Percentiles rank a stretch among this genome's conserved stretches.
phyloP scores from a whole-genome alignment of 2,329 filamentous ascomycete genomes.

The Zarea fungicola region DNA sequence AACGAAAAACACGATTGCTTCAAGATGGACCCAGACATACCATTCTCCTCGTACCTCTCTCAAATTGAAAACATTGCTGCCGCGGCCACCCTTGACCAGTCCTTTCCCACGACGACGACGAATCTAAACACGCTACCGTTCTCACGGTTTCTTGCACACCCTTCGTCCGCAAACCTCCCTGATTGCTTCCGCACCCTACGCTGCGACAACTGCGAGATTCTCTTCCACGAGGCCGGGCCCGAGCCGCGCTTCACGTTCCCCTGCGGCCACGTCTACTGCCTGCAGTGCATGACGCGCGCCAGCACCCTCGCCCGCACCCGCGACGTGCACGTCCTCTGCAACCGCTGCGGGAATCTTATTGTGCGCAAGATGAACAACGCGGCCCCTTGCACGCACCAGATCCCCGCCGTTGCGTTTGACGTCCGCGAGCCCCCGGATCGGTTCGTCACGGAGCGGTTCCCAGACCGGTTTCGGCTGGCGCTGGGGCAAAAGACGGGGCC shows the following conservation, averaged over 20 bases:
- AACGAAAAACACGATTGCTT: no score
- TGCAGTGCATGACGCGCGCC: not conserved
- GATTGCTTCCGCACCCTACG: constrained; percentile 10
- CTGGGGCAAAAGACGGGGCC: constrained; percentile 9
- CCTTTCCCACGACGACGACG: no score
- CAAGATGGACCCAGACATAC: no score
- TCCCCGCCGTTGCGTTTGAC: constrained; percentile 1
- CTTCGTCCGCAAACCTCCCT: not conserved
- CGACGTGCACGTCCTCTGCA: constrained; percentile 3
- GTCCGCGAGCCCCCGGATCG: not conserved
- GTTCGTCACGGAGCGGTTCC: not conserved
- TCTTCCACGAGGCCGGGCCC: constrained; percentile 5
- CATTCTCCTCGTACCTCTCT: no score
- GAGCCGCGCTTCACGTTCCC: constrained; percentile 10
- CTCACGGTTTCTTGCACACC: no score
- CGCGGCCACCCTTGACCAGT: no score
- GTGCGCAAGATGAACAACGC: constrained; percentile 4
- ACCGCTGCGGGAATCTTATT: constrained; percentile 2
- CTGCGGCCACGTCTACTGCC: constrained; percentile 13
- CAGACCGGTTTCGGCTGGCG: constrained; percentile 1
- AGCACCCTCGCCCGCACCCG: not conserved
- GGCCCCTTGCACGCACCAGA: constrained; percentile 9
- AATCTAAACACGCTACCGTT: no score
- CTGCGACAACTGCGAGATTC: constrained; percentile 14
- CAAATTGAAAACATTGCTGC: no score